Evolutionary conservation across 495 filamentous ascomycete species (phyloP), one percentile per base, ranked within the genome.

Genomic region (Penicillium maclennaniae): DNA sequence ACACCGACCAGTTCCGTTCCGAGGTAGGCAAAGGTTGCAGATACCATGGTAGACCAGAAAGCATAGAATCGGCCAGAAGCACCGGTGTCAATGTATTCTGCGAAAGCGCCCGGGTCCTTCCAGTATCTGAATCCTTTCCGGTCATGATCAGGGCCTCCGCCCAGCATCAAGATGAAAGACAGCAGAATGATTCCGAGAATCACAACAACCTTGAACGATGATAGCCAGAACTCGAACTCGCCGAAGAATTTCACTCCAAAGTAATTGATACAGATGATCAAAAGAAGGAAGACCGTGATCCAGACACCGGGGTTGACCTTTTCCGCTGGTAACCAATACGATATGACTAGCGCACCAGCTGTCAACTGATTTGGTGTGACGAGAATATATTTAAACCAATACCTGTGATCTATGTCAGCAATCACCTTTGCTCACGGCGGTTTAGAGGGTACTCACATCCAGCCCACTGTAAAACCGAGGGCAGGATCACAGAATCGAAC

Each of bases 1-100:
- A 85, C 76, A 56, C 84, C 91, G 47, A 96, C 85, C 38, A 93
- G 74, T 70, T 96, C 91, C 2, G 90, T 93, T 44, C 91, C 88
- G 28, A 90, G 79, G 62, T 89, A 93, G 27, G 89, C 87, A 55
- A 95, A 95, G 6, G 85, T 88, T 6, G 89, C 88, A 26, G 82
- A 85, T 47, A 91, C 83, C 58, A 93, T 77, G 15, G 84, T 84
- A 7, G 84, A 80, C 88, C 89, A 95, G 69, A 92, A 84, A 7
- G 78, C 87, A 36, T 88, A 73, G 72, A 92, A 92, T 26, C 80
- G 62, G 1, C 79, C 81, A 10, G 69, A 60, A 27, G 60, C 55
- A 10, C 79, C 79, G 1, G 68, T 55, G 6, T 57, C 54, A 27
- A 76, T 69, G 34, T 76, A 75, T 1, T 64, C 59, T 26, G 71